Conservation (phyloP, 2,329 filamentous ascomycete genomes). For the Venturia pyrina region DNA sequence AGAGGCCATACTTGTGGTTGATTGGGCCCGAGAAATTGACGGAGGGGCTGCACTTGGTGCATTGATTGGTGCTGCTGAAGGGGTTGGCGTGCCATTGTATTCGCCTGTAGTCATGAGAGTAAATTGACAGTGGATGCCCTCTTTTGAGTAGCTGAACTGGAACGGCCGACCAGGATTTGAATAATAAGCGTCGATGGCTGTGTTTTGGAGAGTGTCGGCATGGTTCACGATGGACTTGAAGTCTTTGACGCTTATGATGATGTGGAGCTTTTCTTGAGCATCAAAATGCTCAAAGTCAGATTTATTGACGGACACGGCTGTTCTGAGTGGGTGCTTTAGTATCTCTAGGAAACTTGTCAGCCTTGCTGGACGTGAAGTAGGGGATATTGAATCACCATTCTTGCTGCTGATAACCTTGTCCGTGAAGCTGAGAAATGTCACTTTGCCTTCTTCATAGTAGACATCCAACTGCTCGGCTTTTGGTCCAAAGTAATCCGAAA, state of each 20-base stretch:
- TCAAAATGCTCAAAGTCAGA: constrained; percentile 68
- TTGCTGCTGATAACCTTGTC: constrained; percentile 65
- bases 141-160: constrained; percentile 59
- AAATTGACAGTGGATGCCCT: constrained; percentile 64
- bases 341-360: constrained; percentile 43
- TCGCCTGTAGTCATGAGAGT: constrained; percentile 76
- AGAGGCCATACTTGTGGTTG: constrained; percentile 15
- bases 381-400: constrained; percentile 29
- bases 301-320: constrained; percentile 65
- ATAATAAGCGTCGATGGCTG: constrained; percentile 58
- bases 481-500: constrained; percentile 71
- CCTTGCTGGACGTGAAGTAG: not conserved
- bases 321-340: constrained; percentile 70
- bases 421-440: constrained; percentile 72
- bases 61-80: constrained; percentile 36
- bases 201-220: constrained; percentile 53
- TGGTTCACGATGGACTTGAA: constrained; percentile 71
- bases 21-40: constrained; percentile 13
- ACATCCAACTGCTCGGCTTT: constrained; percentile 75
- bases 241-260: constrained; percentile 73
- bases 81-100: constrained; percentile 26
- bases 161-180: constrained; percentile 62
- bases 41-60: constrained; percentile 21
- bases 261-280: constrained; percentile 65
- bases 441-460: constrained; percentile 56